A percentile compares a stretch with the other conserved stretches of the same genome.
Evolutionary conservation across 805 yeast genomes (phyloP).

Genomic region (Candida nanaspora): DNA sequence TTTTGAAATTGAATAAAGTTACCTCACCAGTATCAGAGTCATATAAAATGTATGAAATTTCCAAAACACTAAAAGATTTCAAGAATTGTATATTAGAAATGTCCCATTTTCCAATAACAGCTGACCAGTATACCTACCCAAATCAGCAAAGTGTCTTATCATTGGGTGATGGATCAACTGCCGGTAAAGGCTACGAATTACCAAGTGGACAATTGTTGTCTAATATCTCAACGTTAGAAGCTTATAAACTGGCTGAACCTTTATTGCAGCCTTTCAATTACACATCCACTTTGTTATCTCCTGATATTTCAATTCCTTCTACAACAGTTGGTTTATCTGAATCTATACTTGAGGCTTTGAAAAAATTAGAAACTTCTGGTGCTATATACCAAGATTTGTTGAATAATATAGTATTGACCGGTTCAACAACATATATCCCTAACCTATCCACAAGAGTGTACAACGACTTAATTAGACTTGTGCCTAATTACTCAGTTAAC

Average conservation of each 20-base stretch:
- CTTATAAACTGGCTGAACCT: slow-evolving; percentile 54
- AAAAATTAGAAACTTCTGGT: slow-evolving; percentile 37
- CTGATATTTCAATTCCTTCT: slow-evolving; percentile 35
- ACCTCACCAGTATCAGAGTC: slow-evolving; percentile 25
- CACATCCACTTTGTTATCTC: slow-evolving; percentile 24
- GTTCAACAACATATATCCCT: slow-evolving; percentile 49
- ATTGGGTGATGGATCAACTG: not conserved
- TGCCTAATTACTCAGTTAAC: slow-evolving; percentile 42
- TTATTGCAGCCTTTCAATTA: slow-evolving; percentile 58
- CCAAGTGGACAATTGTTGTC: slow-evolving; percentile 44
- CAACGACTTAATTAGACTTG: slow-evolving; percentile 45
- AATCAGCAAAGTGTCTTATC: no score
- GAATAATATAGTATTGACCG: slow-evolving; percentile 50
- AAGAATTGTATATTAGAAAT: slow-evolving; percentile 28
- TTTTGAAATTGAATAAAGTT: slow-evolving; percentile 14
- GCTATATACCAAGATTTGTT: slow-evolving; percentile 31
- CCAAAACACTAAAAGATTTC: slow-evolving; percentile 40
- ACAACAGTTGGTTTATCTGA: slow-evolving; percentile 46
- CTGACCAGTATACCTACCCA: slow-evolving; percentile 17
- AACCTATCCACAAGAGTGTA: slow-evolving; percentile 51
- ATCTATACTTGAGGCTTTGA: slow-evolving; percentile 36
- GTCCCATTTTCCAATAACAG: slow-evolving; percentile 22
- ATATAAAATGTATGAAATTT: slow-evolving; percentile 31
- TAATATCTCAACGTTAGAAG: slow-evolving; percentile 40
- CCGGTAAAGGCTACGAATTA: slow-evolving; percentile 48